Evolutionary conservation across 495 filamentous ascomycete genomes (phyloP), one percentile per base, ranked within the genome.

Genomic region (Talaromyces borbonicus): DNA sequence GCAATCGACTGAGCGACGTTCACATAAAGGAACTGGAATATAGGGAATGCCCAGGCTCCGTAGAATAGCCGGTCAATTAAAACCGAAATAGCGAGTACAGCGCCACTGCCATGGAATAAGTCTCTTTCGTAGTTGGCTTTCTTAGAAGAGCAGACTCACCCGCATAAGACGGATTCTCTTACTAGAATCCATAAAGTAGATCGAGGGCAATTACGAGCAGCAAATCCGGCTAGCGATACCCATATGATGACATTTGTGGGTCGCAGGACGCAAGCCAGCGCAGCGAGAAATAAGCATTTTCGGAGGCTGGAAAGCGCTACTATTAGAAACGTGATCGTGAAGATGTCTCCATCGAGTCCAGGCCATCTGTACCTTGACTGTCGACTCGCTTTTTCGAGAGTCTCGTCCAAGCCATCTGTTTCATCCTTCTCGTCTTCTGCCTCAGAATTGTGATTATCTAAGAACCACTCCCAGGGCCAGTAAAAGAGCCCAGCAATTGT

Each of bases 241-340:
- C 92, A 99, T 49, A 97, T 81, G 32, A 97, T 62, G 29, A 84
- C 49, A 56, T 97, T 97, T 4, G 90, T 99, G 19, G 90, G 93
- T 5, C 92, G 80, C 19, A 99, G 69, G 25, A 96, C 74, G 63
- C 85, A 90, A 0, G 92, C 93, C 40, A 86, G 56, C 1, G 85
- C 88, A 22, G 90, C 88, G 15, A 93, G 67, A 11, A 79, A 56
- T 16, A 96, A 73, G 27, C 83, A 87, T 32, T 76, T 53, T 11
- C 85, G 76, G 7, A 95, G 51, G 31, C 69, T 72, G 48, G 50
- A 74, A 72, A 77, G 44, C 71, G 60, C 93, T 90, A 96, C 16
- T 90, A 93, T 89, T 89, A 97, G 48, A 80, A 76, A 53, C 77
- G 76, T n/a, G 96, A 66, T 7, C 89, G 90, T 46, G 78, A 69